Base-by-base conservation (phyloP, 73 alveolate species). In the Paramecium octaurelia region DNA sequence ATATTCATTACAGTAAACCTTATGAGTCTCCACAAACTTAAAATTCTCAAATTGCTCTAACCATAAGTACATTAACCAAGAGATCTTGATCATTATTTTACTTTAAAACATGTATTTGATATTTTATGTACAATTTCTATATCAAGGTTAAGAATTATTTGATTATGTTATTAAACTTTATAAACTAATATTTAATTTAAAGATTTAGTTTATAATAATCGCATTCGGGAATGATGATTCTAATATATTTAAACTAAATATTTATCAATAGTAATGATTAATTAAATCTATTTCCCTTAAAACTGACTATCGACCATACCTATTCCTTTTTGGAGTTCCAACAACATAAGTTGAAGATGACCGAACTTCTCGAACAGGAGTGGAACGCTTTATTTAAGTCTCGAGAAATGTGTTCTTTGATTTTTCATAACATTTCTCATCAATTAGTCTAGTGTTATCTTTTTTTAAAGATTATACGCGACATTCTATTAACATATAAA, bases 341-440 rank as follows among this genome's bases (percentile, higher is more conserved):
- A 35, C 23, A 35, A 75, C 35, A 42, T 75, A 75, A 8, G 68
- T 42, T 75, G 88, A 75, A 38, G 88, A 75, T 35, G 88, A 75
- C 29, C 88, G 57, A 29, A 24, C 29, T 38, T 80, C 91, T 24
- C 91, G 40, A 80, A 80, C 44, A 31, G 91, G 91, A 44, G 91
- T 80, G 10, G 91, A 80, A 38, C 91, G 35, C 29, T 80, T 80
- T 80, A 80, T 40, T 44, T 80, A 80, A 23, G 91, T 80, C 48
- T 80, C 91, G 21, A 80, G 73, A 44, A 44, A 80, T 43, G 77
- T 80, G 29, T 44, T 80, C 24, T 48, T 80, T 0, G 91, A 80
- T 80, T 64, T 42, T 6, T 18, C 76, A 11, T 44, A 42, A 44
- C 64, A 34, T 35, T 80, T 80, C 29, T 80, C 70, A 42, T 80